These are phyloP conservation scores for Plectranthus barbatus DNA, from an alignment of 257 asterid genomes.

Conservation along the genomic window DNA sequence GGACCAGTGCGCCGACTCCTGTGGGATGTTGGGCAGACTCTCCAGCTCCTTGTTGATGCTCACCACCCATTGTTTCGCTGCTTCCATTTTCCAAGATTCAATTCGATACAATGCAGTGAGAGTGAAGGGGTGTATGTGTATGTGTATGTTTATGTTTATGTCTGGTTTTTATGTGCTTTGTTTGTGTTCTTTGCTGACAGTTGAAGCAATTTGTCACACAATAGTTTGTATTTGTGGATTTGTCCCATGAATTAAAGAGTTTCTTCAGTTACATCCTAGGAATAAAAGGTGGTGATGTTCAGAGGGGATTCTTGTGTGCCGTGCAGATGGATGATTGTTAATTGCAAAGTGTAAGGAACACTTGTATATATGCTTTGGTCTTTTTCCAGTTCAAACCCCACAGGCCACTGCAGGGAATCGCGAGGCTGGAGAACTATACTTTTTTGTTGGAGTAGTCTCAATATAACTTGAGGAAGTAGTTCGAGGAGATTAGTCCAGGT, in stretches of 20 bases:
- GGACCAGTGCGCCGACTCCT: constrained; percentile 26
- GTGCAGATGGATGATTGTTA: neutral
- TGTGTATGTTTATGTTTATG: neutral
- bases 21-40: neutral
- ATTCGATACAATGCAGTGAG: too few species aligned
- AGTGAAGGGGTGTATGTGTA: too few species aligned
- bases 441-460: too few species aligned
- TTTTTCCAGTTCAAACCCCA: neutral
- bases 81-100: neutral
- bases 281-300: neutral
- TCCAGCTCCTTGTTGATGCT: constrained; percentile 18
- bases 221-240: neutral
- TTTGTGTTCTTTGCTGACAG: neutral
- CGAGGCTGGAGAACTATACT: neutral
- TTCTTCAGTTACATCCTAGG: neutral
- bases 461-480: too few species aligned
- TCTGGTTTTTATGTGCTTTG: neutral
- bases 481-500: too few species aligned
- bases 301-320: neutral
- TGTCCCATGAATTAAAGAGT: neutral
- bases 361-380: neutral
- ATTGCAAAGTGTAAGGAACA: neutral
- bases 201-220: constrained; percentile 1
- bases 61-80: constrained; percentile 23
- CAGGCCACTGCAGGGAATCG: neutral